Conservation (phyloP, 768 basidiomycete species). For the Sistotremastrum suecicum region DNA sequence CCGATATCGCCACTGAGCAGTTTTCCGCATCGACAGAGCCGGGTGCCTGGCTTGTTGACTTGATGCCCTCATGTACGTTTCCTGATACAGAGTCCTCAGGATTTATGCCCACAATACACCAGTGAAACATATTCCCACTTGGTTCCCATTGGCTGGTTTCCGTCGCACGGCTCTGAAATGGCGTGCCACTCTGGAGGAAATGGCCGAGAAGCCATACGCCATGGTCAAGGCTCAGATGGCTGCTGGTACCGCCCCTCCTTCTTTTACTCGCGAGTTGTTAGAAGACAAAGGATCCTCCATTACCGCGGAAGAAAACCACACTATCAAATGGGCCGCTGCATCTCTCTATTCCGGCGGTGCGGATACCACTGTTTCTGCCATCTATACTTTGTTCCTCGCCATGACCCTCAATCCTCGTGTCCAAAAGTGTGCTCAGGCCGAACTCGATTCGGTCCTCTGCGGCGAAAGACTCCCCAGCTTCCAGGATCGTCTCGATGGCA, state of each 20-base stretch:
- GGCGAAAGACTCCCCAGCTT: conserved; percentile 5
- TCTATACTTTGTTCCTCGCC: conserved; percentile 8
- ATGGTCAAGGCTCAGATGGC: conserved; percentile 4
- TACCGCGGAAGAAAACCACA: conserved; percentile 6
- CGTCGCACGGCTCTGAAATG: conserved; percentile 12
- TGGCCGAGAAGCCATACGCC: conserved; percentile 19
- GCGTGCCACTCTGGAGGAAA: conserved; percentile 8
- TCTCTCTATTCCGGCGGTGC: conserved; percentile 9
- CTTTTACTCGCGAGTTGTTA: conserved; percentile 7
- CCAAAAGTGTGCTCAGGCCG: conserved; percentile 6
- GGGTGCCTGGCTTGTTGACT: conserved; percentile 18
- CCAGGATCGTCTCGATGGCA: neutral
- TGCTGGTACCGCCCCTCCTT: conserved; percentile 8
- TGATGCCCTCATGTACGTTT: conserved; percentile 16
- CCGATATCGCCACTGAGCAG: conserved; percentile 17
- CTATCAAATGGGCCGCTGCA: conserved; percentile 12
- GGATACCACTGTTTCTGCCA: conserved; percentile 8
- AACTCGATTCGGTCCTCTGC: conserved; percentile 8
- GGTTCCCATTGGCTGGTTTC: conserved; percentile 28
- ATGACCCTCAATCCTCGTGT: conserved; percentile 9
- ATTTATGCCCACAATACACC: neutral
- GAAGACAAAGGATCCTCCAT: neutral
- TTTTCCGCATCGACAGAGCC: conserved; percentile 13
- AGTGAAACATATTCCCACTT: conserved; percentile 24
- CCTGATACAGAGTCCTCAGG: neutral